These are phyloP conservation scores for Dictyostelium discoideum DNA, from an alignment of 78 protist species.

Conservation along the genomic window DNA sequence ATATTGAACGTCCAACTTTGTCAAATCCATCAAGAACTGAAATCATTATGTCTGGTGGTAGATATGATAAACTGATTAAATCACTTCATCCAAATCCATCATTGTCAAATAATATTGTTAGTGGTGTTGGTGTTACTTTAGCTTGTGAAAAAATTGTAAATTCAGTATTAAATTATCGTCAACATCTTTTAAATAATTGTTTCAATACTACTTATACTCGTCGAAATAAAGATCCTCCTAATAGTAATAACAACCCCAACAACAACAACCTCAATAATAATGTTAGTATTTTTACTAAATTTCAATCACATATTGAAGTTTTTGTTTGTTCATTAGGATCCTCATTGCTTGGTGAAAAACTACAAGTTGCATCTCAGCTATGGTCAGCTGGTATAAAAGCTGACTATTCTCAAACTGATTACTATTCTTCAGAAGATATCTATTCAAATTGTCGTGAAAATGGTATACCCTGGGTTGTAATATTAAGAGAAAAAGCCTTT, in stretches of 20 bases:
- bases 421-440: slow-evolving; percentile 42
- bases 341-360: slow-evolving; percentile 62
- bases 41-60: slow-evolving; percentile 82
- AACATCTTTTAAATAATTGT: neutral
- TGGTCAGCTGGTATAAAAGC: slow-evolving; percentile 58
- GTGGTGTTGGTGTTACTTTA: slow-evolving; percentile 80
- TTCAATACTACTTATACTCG: neutral
- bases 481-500: slow-evolving; percentile 27
- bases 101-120: neutral
- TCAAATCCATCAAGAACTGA: neutral
- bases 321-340: slow-evolving; percentile 53
- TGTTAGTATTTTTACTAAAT: neutral
- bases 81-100: slow-evolving; percentile 21
- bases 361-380: slow-evolving; percentile 54
- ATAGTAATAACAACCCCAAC: neutral
- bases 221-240: neutral
- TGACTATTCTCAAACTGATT: slow-evolving; percentile 53
- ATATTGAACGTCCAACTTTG: slow-evolving; percentile 9
- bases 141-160: slow-evolving; percentile 75
- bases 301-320: slow-evolving; percentile 29
- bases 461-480: slow-evolving; percentile 46
- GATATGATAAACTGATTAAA: slow-evolving; percentile 61
- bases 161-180: neutral
- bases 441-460: slow-evolving; percentile 34
- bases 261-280: neutral